Evolutionary conservation across 1,139 yeast species (phyloP).

Genomic region (Yarrowia galli): DNA sequence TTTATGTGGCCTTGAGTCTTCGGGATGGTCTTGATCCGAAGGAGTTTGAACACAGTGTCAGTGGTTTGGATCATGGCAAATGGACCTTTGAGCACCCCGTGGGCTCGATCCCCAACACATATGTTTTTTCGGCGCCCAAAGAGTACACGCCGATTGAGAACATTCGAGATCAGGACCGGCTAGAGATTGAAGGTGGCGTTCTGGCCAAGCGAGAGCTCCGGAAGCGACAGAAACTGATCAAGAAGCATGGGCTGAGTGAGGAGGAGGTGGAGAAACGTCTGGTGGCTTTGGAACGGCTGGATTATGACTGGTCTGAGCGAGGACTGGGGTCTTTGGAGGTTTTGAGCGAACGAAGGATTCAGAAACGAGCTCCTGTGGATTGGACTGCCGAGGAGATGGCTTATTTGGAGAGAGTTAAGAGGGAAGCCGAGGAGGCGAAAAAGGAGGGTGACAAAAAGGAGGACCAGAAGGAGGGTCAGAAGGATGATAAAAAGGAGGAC

Average conservation of each 20-base stretch:
- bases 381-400: background rate
- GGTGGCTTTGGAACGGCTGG: constrained; percentile 13
- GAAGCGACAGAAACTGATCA: background rate
- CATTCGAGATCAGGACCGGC: constrained; percentile 39
- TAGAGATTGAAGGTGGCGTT: background rate
- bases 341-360: constrained; percentile 1
- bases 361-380: constrained; percentile 1
- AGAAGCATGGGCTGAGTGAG: constrained; percentile 4
- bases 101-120: constrained; percentile 48
- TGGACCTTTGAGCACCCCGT: constrained; percentile 50
- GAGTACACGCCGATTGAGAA: constrained; percentile 40
- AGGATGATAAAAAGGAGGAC: background rate
- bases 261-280: constrained; percentile 19
- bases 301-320: constrained; percentile 9
- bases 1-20: constrained; percentile 24
- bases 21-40: constrained; percentile 19
- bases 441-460: background rate
- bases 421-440: too few relatives aligned
- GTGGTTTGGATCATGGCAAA: constrained; percentile 37
- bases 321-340: constrained; percentile 13
- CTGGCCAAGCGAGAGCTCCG: constrained; percentile 1
- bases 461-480: background rate
- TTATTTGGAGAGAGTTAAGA: background rate
- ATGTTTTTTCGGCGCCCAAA: constrained; percentile 48
- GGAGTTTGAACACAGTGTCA: background rate